Evolutionary conservation across 2,329 filamentous ascomycete genomes (phyloP).

Genomic region (Endocalyx cinctus): DNA sequence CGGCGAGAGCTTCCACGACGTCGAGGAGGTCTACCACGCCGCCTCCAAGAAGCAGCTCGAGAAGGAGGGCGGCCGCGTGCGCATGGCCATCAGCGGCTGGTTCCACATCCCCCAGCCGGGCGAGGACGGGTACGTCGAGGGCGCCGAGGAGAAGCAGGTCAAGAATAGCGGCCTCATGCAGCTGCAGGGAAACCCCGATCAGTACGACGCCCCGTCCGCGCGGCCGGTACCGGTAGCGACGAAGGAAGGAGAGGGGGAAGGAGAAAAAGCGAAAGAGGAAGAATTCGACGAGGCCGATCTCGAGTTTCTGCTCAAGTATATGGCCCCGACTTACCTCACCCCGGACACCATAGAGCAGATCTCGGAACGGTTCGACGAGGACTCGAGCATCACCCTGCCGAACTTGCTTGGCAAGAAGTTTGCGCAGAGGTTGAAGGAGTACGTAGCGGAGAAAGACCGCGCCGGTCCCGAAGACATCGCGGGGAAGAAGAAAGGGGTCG

Average conservation of each 20-base stretch:
- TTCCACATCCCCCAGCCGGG: conserved; percentile 96
- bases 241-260: conserved; percentile 26
- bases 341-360: conserved; percentile 86
- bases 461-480: conserved; percentile 40
- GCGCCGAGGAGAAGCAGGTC: conserved; percentile 81
- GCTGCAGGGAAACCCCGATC: conserved; percentile 83
- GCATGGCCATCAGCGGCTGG: conserved; percentile 99
- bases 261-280: conserved; percentile 45
- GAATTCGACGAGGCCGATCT: conserved; percentile 73
- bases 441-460: conserved; percentile 61
- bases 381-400: conserved; percentile 78
- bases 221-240: conserved; percentile 46
- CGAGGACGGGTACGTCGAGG: conserved; percentile 85
- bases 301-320: conserved; percentile 85
- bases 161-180: conserved; percentile 90
- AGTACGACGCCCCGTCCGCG: conserved; percentile 76
- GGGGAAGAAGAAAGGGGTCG: conserved; percentile 54
- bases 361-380: conserved; percentile 71
- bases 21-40: conserved; percentile 90
- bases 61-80: conserved; percentile 69
- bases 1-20: conserved; percentile 98
- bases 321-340: conserved; percentile 84
- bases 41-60: conserved; percentile 54
- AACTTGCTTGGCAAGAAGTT: conserved; percentile 78
- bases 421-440: conserved; percentile 62